A percentile compares a stretch with the other conserved stretches of the same genome.
Conservation (phyloP, 1,284 basidiomycete genomes). For the Ustilago xerochloae region DNA sequence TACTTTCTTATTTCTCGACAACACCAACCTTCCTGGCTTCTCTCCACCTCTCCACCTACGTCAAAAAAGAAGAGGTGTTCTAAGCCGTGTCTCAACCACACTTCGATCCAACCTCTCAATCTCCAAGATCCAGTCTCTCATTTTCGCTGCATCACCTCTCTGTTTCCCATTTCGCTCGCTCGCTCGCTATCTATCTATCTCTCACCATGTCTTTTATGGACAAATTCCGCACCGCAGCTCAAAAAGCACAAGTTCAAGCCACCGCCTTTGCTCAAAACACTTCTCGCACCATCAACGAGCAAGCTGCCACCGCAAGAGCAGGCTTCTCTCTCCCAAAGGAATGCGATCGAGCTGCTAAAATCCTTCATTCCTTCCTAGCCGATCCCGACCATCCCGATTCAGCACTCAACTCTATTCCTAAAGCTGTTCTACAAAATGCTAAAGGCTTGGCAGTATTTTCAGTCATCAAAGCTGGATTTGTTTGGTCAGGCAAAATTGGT, state of each 20-base stretch:
- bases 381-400: conserved; percentile 88
- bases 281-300: conserved; percentile 50
- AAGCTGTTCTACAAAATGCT: conserved; percentile 87
- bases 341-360: conserved; percentile 84
- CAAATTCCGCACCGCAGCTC: conserved; percentile 81
- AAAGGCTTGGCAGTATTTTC: conserved; percentile 90
- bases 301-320: conserved; percentile 57
- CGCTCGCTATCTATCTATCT: background rate
- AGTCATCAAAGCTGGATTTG: conserved; percentile 84
- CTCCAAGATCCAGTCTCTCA: background rate
- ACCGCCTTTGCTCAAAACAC: conserved; percentile 63
- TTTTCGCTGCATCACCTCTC: background rate
- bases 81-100: no score
- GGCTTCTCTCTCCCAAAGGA: conserved; percentile 66
- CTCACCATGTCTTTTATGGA: conserved; percentile 75
- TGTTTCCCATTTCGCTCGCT: background rate
- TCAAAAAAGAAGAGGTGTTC: no score
- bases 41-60: no score
- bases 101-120: no score
- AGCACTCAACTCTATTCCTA: conserved; percentile 93
- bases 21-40: no score
- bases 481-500: conserved; percentile 95
- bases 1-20: no score
- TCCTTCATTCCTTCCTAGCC: conserved; percentile 88
- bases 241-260: conserved; percentile 75